Conservation (phyloP, 2,329 filamentous ascomycete species). For the Fusarium globosum region DNA sequence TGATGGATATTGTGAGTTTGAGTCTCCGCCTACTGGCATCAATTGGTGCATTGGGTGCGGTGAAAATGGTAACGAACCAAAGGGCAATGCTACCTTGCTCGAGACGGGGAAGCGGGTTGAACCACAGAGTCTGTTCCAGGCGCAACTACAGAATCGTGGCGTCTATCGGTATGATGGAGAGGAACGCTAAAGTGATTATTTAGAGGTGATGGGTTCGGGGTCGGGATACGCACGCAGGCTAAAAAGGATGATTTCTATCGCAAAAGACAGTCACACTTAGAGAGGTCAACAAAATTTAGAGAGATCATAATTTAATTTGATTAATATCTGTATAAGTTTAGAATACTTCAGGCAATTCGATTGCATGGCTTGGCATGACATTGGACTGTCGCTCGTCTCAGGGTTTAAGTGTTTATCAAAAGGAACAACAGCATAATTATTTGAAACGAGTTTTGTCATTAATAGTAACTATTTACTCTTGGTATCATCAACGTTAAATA, state of each 20-base stretch:
- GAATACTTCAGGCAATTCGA: no score
- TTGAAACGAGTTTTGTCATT: neutral
- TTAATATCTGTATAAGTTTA: no score
- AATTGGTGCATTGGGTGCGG: slow-evolving; percentile 41
- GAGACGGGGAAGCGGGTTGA: neutral
- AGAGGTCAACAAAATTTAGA: neutral
- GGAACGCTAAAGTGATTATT: no score
- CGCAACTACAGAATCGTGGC: slow-evolving; percentile 16
- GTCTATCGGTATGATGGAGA: neutral
- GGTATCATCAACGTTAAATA: slow-evolving; percentile 25
- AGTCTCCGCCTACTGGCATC: slow-evolving; percentile 35
- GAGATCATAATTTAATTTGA: fast-evolving
- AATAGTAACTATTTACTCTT: slow-evolving; percentile 7
- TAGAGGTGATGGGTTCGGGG: fast-evolving
- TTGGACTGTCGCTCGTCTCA: fast-evolving
- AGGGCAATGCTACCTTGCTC: slow-evolving; percentile 27
- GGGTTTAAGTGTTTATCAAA: neutral
- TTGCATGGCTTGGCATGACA: neutral
- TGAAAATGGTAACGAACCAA: neutral
- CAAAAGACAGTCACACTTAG: neutral
- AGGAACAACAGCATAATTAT: no score
- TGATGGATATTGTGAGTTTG: neutral
- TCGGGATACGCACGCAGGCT: neutral
- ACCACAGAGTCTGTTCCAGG: slow-evolving; percentile 30
- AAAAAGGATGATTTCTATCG: no score